A percentile compares a stretch with the other conserved stretches of the same genome.
Evolutionary conservation across 306 rosid species (phyloP).

Genomic region (Prosopis cineraria): DNA sequence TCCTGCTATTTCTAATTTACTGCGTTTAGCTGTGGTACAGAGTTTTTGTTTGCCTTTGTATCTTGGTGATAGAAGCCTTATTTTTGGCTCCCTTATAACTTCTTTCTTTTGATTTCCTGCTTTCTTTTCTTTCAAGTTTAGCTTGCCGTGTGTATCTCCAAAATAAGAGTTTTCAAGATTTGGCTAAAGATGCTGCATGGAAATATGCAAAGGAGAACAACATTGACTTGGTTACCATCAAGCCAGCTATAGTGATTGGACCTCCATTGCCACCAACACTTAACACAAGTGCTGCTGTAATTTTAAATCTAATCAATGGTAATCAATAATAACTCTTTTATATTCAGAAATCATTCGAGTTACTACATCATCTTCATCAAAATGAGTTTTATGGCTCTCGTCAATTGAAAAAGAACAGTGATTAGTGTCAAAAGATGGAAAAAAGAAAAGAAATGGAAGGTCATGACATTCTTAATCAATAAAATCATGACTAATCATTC

Average conservation of each 20-base stretch:
- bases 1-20: background rate
- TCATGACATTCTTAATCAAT: no score
- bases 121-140: no score
- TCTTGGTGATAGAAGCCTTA: no score
- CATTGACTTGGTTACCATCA: slow-evolving; percentile 59
- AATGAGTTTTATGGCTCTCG: background rate
- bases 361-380: background rate
- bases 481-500: no score
- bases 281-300: slow-evolving; percentile 54
- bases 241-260: slow-evolving; percentile 68
- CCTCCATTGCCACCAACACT: slow-evolving; percentile 71
- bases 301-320: slow-evolving; percentile 66
- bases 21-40: slow-evolving; percentile 56
- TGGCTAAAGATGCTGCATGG: slow-evolving; percentile 75
- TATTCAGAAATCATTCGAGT: background rate
- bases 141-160: no score
- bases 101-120: no score
- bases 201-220: slow-evolving; percentile 60
- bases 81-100: no score
- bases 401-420: background rate
- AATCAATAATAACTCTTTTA: no score
- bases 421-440: background rate
- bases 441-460: no score
- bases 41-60: no score
- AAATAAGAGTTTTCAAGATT: no score